These are phyloP conservation scores for Xylaria sp. DNA, from an alignment of 2,329 filamentous ascomycete genomes.

Conservation along the genomic window DNA sequence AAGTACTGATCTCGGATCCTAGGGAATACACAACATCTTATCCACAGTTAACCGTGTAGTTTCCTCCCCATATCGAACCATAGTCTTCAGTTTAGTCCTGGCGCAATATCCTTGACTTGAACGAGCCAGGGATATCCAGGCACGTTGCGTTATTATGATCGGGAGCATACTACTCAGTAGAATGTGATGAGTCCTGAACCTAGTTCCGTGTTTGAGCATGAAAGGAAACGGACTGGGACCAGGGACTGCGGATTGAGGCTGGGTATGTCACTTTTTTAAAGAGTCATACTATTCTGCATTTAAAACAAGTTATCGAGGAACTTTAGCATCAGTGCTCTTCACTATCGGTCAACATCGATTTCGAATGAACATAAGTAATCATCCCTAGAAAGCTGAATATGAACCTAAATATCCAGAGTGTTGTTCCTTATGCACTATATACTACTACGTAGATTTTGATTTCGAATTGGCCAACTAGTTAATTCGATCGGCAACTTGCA, in stretches of 20 bases:
- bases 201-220: constrained; percentile 10
- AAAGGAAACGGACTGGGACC: constrained; percentile 8
- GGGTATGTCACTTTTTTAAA: background rate
- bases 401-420: background rate
- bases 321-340: background rate
- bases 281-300: constrained; percentile 1
- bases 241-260: background rate
- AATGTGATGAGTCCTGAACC: constrained; percentile 11
- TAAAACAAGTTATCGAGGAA: background rate
- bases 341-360: background rate
- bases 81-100: background rate
- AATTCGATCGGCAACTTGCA: background rate
- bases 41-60: background rate
- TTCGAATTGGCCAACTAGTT: background rate
- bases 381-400: background rate
- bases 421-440: background rate
- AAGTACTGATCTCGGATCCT: background rate
- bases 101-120: background rate
- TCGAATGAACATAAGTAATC: background rate
- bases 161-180: background rate
- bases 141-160: background rate
- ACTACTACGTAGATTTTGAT: background rate
- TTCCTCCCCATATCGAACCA: background rate
- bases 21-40: background rate
- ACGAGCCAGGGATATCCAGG: constrained; percentile 1